Base-by-base conservation (phyloP, 345 rosid species). In the Anastatica hierochuntica region DNA sequence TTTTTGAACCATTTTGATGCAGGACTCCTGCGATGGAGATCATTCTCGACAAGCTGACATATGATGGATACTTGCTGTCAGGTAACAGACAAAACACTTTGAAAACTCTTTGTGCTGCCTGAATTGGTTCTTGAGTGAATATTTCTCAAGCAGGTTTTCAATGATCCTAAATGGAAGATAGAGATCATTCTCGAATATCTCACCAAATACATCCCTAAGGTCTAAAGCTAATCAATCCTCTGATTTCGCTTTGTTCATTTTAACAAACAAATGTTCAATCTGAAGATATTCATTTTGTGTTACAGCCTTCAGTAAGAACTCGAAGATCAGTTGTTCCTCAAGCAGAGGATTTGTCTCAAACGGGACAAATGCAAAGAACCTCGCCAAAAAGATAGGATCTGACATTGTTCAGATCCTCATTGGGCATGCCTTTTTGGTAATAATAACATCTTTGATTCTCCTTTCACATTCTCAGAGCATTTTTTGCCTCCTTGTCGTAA, bases 391-490 rank as follows among this genome's bases (percentile, higher is more conserved):
- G 76, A 75, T 82, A 14, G 68, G 73, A 36, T 14, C 47, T 19
- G 82, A 58, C 55, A 62, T 61, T 30, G 68, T 87, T 69, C 98
- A 90, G 60, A 49, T 82, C 63, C 96, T 90, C 58, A 35, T 84
- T 29, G 80, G 90, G 15, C 95, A 86, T 68, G 95, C 75, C 57
- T 86, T 90, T 63, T 71, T 77, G 77, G 96, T 90, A 66, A 76
- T 57, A 41, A 10, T 8, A 6, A 23, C 38, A 39, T 51, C 43
- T n/a, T 54, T 57, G 41, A 42, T 52, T 60, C 18, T 20, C 43
- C 23, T 61, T 29, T 41, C n/a, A n/a, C 42, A 49, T 31, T 31
- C 63, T 36, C 30, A 21, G n/a, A n/a, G n/a, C n/a, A n/a, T n/a
- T n/a, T n/a, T n/a, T n/a, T n/a, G n/a, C 5, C 24, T 21, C 24